Conservation (phyloP, 345 rosid species). For the Salix suchowensis region DNA sequence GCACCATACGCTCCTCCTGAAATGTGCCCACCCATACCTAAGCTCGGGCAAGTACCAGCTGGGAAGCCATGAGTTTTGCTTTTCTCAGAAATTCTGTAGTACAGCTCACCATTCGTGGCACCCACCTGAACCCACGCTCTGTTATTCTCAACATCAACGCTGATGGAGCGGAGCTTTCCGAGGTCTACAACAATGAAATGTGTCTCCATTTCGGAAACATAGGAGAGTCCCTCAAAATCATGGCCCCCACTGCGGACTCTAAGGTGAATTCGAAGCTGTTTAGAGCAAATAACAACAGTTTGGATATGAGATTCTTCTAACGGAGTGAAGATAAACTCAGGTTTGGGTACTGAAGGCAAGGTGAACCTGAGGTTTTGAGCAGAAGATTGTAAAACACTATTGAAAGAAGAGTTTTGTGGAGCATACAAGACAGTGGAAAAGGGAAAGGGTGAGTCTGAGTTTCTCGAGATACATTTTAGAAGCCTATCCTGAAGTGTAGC, state of each 20-base stretch:
- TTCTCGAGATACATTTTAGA: too few species aligned
- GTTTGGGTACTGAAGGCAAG: too few species aligned
- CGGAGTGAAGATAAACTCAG: not conserved
- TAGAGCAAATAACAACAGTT: conserved; percentile 18
- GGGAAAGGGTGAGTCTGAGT: too few species aligned
- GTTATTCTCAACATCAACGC: not conserved
- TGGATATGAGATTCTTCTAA: conserved; percentile 24
- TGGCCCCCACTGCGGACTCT: not conserved
- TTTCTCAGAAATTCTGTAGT: conserved; percentile 37
- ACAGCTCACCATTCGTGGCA: conserved; percentile 63
- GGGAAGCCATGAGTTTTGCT: too few species aligned
- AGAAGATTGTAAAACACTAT: too few species aligned
- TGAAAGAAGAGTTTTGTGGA: too few species aligned
- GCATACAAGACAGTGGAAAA: too few species aligned
- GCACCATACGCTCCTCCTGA: too few species aligned
- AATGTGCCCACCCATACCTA: too few species aligned
- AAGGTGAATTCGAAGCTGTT: conserved; percentile 14
- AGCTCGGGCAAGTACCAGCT: too few species aligned
- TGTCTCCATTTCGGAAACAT: conserved; percentile 16
- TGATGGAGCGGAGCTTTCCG: conserved; percentile 39
- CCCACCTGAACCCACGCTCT: conserved; percentile 72
- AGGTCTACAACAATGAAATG: conserved; percentile 56
- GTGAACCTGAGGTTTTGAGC: too few species aligned
- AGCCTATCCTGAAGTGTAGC: too few species aligned
- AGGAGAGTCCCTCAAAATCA: not conserved